Evolutionary conservation across 108 stramenopile species (phyloP).

Genomic region (Epithemia pelagica): DNA sequence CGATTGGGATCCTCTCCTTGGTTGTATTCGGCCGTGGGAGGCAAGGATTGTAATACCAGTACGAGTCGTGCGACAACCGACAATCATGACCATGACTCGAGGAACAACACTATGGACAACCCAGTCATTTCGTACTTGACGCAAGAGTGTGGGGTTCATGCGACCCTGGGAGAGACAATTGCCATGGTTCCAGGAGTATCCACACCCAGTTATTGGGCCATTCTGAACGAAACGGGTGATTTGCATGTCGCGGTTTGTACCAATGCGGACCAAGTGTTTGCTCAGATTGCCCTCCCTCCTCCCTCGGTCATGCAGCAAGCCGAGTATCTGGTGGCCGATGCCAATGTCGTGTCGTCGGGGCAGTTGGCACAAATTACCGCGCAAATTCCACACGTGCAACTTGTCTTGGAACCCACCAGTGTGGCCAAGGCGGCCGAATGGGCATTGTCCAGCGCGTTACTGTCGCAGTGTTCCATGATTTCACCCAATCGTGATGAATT

Average conservation of each 20-base stretch:
- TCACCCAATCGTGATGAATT: conserved; percentile 65
- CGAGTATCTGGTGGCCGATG: conserved; percentile 63
- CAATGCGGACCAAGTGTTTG: conserved; percentile 60
- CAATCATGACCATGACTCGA: no score
- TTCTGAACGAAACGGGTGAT: conserved; percentile 56
- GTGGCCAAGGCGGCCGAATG: conserved; percentile 45
- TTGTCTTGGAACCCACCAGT: conserved; percentile 67
- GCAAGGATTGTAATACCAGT: conserved; percentile 31
- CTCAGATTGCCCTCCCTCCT: conserved; percentile 34
- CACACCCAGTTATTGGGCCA: conserved; percentile 76
- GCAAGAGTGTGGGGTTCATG: conserved; percentile 29
- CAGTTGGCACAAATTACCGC: conserved; percentile 24
- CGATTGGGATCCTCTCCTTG: conserved; percentile 40
- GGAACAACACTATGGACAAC: no score
- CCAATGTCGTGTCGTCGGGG: conserved; percentile 44
- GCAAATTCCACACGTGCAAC: conserved; percentile 27
- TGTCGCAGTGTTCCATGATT: no score
- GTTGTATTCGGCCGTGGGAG: conserved; percentile 72
- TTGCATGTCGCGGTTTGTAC: conserved; percentile 70
- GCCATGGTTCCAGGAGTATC: neutral
- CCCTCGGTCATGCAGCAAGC: conserved; percentile 21
- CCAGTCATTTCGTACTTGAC: no score
- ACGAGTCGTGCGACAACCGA: no score
- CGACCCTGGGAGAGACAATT: neutral
- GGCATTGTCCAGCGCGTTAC: no score